These are phyloP conservation scores for Hymenoscyphus linearis DNA, from an alignment of 2,329 filamentous ascomycete genomes.

Conservation along the genomic window DNA sequence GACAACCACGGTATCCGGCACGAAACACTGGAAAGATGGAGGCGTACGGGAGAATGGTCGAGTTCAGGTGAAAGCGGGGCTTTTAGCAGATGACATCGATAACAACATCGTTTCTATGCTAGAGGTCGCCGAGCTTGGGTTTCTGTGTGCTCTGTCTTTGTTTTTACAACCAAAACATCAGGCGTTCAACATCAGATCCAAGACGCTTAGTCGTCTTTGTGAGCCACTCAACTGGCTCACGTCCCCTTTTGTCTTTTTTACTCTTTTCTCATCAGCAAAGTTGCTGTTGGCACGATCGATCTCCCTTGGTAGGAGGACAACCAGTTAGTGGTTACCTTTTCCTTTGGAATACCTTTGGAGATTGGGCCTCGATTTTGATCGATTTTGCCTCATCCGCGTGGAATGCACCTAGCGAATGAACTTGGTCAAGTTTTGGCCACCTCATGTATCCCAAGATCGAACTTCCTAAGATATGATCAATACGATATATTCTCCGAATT, in stretches of 20 bases:
- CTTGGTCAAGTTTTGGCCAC: constrained; percentile 5
- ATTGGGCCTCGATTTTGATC: constrained; percentile 1
- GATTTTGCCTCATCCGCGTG: background rate
- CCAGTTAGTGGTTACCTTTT: background rate
- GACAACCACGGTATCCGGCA: constrained; percentile 10
- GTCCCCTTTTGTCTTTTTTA: constrained; percentile 35
- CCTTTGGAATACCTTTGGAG: background rate
- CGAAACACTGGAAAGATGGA: constrained; percentile 4
- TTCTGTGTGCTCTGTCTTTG: constrained; percentile 66
- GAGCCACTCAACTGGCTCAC: constrained; percentile 59
- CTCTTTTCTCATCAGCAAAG: constrained; percentile 19
- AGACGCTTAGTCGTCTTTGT: constrained; percentile 55
- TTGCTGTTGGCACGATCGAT: constrained; percentile 16
- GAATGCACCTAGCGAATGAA: constrained; percentile 7
- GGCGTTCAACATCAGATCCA: constrained; percentile 74
- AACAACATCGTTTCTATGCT: constrained; percentile 61
- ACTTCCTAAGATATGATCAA: constrained; percentile 2
- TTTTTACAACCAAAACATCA: constrained; percentile 82
- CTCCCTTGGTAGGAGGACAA: background rate
- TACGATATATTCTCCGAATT: background rate
- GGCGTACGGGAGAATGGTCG: constrained; percentile 22
- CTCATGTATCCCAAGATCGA: constrained; percentile 15
- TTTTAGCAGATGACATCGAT: constrained; percentile 49
- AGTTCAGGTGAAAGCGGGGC: constrained; percentile 35
- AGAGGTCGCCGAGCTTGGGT: constrained; percentile 51